Evolutionary conservation across 306 rosid genomes (phyloP), one percentile per base, ranked within the genome.

Genomic region (Carpinus viminea): DNA sequence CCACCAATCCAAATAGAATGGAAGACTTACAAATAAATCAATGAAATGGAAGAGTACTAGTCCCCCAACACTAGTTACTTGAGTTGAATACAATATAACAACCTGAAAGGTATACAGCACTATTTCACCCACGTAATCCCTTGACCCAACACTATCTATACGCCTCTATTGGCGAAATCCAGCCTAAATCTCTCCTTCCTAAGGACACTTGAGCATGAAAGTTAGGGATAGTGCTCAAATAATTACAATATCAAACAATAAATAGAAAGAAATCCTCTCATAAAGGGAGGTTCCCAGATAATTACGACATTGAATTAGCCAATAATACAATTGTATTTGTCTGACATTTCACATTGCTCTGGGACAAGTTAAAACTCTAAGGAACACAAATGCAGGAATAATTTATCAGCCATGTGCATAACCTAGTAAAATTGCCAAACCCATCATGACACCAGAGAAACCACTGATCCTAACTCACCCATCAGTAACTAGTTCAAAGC

Each of bases 121-220:
- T 15, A 66, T 56, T 68, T 73, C 62, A 16, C 68, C 72, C 48
- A 36, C 38, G 74, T 41, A 64, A 59, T 38, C 43, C 65, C 74
- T 70, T 34, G 34, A 77, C 75, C 52, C 80, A 78, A 71, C 53
- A 74, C 59, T 59, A 24, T 57, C 46, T 64, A 64, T 60, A 74
- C 28, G 62, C 74, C 47, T 72, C 8, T 71, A 65, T 71, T 28
- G 74, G 74, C 60, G 54, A 68, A 68, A 78, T 11, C 28, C 52
- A 26, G 36, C 79, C 79, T 48, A 57, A 56, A 48, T 11, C 52
- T 48, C 4, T 47, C 53, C 76, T 18, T 18, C 76, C 68, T 12
- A 8, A 41, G 24, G 7, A 41, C 47, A 41, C 51, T 59, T 57
- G 73, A 52, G 68, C 41, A 12, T 24, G 73, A 52, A 60, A 71